Percentiles rank a stretch among this genome's conserved stretches.
Evolutionary conservation across 169 alveolate genomes (phyloP).

Genomic region (Plasmodium blacklocki): DNA sequence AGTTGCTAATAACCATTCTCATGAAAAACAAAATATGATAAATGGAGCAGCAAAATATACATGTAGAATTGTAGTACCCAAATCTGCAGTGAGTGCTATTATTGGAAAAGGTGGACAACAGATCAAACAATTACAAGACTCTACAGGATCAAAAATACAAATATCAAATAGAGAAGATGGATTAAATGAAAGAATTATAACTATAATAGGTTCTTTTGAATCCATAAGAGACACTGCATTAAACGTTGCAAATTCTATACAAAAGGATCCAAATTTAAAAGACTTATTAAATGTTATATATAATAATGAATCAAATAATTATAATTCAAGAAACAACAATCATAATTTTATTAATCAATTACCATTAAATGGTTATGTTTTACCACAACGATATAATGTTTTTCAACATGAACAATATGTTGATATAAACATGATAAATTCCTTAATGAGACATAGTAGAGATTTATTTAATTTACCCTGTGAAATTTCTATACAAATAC

Average conservation of each 20-base stretch:
- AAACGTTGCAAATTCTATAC: slow-evolving; percentile 43
- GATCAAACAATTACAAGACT: slow-evolving; percentile 62
- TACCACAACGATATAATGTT: slow-evolving; percentile 60
- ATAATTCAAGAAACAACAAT: slow-evolving; percentile 10
- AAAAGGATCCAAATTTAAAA: slow-evolving; percentile 72
- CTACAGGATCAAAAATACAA: slow-evolving; percentile 59
- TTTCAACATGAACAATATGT: slow-evolving; percentile 68
- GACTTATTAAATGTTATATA: slow-evolving; percentile 68
- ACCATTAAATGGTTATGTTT: slow-evolving; percentile 52
- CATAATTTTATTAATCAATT: slow-evolving; percentile 59
- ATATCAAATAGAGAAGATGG: slow-evolving; percentile 72
- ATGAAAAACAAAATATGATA: slow-evolving; percentile 24
- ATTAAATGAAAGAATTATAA: slow-evolving; percentile 56
- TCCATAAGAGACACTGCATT: slow-evolving; percentile 62
- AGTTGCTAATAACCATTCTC: slow-evolving; percentile 14
- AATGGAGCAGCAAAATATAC: slow-evolving; percentile 40
- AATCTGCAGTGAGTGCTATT: slow-evolving; percentile 77
- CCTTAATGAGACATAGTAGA: slow-evolving; percentile 70
- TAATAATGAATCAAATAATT: slow-evolving; percentile 25
- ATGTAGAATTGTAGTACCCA: slow-evolving; percentile 72
- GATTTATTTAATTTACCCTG: slow-evolving; percentile 73
- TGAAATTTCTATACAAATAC: slow-evolving; percentile 74
- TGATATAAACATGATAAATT: slow-evolving; percentile 47
- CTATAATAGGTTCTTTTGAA: slow-evolving; percentile 61
- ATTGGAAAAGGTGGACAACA: slow-evolving; percentile 77